Conservation (phyloP, 306 rosid genomes). For the Ochetophila trinervis region DNA sequence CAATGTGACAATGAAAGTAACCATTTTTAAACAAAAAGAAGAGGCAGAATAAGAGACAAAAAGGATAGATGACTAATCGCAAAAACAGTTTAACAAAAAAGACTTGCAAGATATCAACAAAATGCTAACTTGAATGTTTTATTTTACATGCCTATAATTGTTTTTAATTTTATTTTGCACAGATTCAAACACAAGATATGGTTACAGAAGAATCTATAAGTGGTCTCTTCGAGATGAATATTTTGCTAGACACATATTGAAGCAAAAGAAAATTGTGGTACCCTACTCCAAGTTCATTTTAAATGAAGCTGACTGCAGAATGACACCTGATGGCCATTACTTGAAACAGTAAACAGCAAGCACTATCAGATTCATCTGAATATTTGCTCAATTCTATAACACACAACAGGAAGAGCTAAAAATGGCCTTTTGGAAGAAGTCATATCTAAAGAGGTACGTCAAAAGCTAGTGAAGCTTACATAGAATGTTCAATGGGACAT, state of each 20-base stretch:
- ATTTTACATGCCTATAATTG: background rate
- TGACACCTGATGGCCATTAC: background rate
- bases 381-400: background rate
- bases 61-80: background rate
- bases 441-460: background rate
- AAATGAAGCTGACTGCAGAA: background rate
- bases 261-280: background rate
- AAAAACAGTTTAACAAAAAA: background rate
- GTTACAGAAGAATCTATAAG: background rate
- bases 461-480: background rate
- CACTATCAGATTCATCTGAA: background rate
- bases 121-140: background rate
- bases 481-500: background rate
- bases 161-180: background rate
- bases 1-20: background rate
- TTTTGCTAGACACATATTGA: no score
- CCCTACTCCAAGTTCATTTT: background rate
- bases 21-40: background rate
- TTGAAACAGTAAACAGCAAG: background rate
- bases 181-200: background rate
- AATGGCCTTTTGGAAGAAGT: background rate
- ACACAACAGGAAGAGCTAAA: background rate
- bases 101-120: background rate
- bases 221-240: background rate
- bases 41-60: constrained; percentile 10